phyloP scores from a whole-genome alignment of 305 asterid species.

The Fraxinus latifolia region DNA sequence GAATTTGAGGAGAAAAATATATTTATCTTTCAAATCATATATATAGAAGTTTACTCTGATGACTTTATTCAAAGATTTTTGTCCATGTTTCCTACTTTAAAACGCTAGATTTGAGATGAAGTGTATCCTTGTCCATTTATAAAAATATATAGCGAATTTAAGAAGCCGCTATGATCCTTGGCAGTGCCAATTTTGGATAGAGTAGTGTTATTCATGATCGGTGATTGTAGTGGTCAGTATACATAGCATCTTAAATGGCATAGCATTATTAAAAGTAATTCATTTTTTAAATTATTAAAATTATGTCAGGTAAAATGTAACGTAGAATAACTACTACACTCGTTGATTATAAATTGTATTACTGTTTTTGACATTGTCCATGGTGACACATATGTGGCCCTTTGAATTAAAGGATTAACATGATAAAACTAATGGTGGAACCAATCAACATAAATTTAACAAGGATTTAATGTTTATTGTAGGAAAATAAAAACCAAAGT shows the following conservation, averaged over 20 bases:
- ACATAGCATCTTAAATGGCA: neutral
- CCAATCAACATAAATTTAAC: neutral
- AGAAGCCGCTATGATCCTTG: neutral
- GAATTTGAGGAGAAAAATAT: neutral
- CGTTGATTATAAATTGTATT: neutral
- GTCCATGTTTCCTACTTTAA: neutral
- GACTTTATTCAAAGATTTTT: neutral
- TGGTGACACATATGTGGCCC: neutral
- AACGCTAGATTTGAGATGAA: neutral
- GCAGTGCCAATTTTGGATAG: neutral
- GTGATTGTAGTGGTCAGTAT: neutral
- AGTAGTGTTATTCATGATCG: neutral
- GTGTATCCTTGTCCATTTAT: neutral
- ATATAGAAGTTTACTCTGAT: neutral
- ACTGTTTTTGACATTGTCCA: neutral
- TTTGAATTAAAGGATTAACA: neutral
- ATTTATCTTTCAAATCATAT: neutral
- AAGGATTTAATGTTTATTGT: neutral
- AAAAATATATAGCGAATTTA: neutral
- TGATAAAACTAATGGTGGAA: neutral
- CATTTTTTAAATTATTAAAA: neutral
- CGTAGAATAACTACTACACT: neutral
- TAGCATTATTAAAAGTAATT: neutral
- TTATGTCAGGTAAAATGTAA: neutral
- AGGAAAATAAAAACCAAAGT: neutral